Evolutionary conservation across 179 eudicot genomes (phyloP).

Genomic region (Monotropa hypopitys): DNA sequence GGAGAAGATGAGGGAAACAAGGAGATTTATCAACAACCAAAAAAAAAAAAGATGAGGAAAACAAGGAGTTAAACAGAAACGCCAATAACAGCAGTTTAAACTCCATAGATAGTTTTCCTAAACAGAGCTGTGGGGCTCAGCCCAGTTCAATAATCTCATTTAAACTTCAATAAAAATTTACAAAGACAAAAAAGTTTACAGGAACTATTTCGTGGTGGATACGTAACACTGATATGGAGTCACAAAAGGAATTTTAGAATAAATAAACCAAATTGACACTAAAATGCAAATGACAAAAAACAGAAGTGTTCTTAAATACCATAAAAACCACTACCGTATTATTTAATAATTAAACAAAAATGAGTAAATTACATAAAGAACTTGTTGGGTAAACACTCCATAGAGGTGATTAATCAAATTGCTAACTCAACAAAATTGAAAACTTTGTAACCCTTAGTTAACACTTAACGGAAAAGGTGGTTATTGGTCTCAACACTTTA

Average conservation of each 20-base stretch:
- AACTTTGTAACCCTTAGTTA: too few species aligned
- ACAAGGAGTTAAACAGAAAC: not conserved
- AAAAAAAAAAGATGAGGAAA: not conserved
- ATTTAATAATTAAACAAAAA: not conserved
- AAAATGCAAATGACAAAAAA: not conserved
- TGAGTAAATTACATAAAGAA: not conserved
- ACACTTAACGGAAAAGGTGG: not conserved
- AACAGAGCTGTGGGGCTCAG: not conserved
- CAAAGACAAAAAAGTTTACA: not conserved
- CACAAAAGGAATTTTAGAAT: not conserved
- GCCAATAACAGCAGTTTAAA: not conserved
- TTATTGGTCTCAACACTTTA: not conserved
- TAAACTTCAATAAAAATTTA: not conserved
- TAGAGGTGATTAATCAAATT: too few species aligned
- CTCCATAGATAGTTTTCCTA: not conserved
- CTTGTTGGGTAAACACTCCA: too few species aligned
- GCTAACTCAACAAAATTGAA: too few species aligned
- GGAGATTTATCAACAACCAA: not conserved
- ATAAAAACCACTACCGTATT: not conserved
- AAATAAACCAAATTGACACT: not conserved
- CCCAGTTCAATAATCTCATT: not conserved
- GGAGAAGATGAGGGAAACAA: not conserved
- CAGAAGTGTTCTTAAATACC: not conserved
- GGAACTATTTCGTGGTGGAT: not conserved
- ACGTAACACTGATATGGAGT: not conserved